Conservation (phyloP, 345 rosid genomes). For the Geranium rotundifolium region DNA sequence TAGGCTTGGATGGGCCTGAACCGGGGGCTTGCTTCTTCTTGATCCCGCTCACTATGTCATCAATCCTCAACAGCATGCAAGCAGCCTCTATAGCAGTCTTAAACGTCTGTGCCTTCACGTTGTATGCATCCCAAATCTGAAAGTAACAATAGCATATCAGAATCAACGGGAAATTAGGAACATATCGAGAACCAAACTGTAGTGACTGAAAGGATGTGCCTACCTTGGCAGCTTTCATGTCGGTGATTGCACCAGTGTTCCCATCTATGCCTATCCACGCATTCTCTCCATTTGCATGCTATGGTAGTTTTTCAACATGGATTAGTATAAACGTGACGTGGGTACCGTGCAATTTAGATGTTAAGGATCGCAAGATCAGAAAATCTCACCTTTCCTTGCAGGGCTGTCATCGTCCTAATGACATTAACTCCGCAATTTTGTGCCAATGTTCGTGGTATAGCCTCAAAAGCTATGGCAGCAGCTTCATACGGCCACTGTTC, state of each 20-base stretch:
- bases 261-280: conserved; percentile 96
- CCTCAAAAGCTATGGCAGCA: conserved; percentile 93
- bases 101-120: conserved; percentile 85
- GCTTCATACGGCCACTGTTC: conserved; percentile 97
- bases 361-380: neutral
- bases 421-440: conserved; percentile 82
- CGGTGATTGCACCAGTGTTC: conserved; percentile 74
- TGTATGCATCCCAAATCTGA: conserved; percentile 97
- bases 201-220: neutral
- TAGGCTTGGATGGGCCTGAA: conserved; percentile 48
- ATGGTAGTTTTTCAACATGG: neutral
- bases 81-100: conserved; percentile 94
- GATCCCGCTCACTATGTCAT: conserved; percentile 94
- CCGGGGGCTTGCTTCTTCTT: conserved; percentile 93
- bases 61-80: conserved; percentile 87
- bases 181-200: neutral
- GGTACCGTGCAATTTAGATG: neutral
- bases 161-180: neutral
- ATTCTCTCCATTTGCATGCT: conserved; percentile 97
- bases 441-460: conserved; percentile 81
- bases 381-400: conserved; percentile 72
- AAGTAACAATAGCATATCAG: neutral
- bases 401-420: conserved; percentile 67
- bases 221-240: conserved; percentile 88
- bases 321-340: neutral